A percentile compares a stretch with the other conserved stretches of the same genome.
phyloP scores from a whole-genome alignment of 2,329 filamentous ascomycete species.

The Penicillium sp. region DNA sequence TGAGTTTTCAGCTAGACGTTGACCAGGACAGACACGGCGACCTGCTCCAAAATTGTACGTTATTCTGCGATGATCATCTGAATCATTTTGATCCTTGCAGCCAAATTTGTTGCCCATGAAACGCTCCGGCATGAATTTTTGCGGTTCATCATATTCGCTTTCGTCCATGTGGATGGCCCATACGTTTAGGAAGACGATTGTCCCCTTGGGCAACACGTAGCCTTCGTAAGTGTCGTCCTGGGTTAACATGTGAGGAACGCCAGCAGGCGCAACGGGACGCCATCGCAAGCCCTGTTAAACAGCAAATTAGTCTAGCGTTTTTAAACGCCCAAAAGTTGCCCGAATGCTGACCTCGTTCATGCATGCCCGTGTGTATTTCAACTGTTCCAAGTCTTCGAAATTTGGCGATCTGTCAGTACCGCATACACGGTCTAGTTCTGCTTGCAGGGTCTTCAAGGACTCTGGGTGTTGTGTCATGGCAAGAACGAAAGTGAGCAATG shows the following conservation, averaged over 20 bases:
- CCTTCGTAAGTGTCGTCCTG: conserved; percentile 23
- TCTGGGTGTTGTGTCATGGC: conserved; percentile 4
- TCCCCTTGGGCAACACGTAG: conserved; percentile 22
- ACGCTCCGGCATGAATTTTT: conserved; percentile 21
- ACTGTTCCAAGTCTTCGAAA: neutral
- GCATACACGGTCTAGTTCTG: neutral
- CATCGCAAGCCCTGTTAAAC: conserved; percentile 16
- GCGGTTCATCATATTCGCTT: conserved; percentile 11
- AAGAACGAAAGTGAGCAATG: conserved; percentile 18
- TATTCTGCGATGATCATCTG: neutral
- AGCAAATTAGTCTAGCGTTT: neutral
- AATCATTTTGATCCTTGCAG: neutral
- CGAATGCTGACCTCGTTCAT: neutral
- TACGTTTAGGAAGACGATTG: conserved; percentile 17
- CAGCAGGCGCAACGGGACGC: conserved; percentile 12
- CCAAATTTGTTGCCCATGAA: conserved; percentile 4
- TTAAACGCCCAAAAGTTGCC: too few species aligned
- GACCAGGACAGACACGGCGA: neutral
- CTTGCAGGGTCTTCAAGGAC: conserved; percentile 3
- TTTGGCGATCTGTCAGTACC: neutral
- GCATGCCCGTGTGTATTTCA: neutral
- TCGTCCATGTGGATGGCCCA: conserved; percentile 25
- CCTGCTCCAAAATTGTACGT: neutral
- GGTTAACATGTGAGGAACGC: conserved; percentile 23
- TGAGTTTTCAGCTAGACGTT: conserved; percentile 1